Evolutionary conservation across 139 green algal genomes (phyloP).

Genomic region (Coccomyxa sp.): DNA sequence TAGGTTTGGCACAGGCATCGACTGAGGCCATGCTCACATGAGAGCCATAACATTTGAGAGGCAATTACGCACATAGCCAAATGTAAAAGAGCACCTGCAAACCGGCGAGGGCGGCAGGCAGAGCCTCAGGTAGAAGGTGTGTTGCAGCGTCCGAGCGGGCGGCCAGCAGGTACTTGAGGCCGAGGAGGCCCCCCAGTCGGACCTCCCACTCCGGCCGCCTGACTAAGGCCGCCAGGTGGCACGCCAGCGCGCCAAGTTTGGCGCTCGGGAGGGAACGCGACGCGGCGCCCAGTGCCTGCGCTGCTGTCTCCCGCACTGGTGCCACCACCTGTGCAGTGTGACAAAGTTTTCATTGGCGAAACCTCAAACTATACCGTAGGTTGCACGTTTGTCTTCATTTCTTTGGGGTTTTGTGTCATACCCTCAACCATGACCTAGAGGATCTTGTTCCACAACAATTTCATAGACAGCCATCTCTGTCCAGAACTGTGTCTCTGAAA

Average conservation of each 20-base stretch:
- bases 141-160: conserved; percentile 34
- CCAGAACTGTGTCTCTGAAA: no score
- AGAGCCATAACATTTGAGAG: no score
- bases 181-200: conserved; percentile 72
- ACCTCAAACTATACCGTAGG: no score
- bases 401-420: neutral
- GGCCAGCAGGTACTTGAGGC: conserved; percentile 89
- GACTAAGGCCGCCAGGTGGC: conserved; percentile 56
- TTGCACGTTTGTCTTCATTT: no score
- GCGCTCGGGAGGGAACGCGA: conserved; percentile 28
- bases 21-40: no score
- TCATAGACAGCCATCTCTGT: no score
- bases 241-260: conserved; percentile 42
- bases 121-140: conserved; percentile 49
- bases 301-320: conserved; percentile 89
- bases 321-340: conserved; percentile 63
- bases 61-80: no score
- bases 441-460: no score
- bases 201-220: conserved; percentile 46
- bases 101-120: conserved; percentile 53
- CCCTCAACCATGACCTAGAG: neutral
- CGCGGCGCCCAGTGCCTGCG: conserved; percentile 83
- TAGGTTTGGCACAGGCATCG: no score
- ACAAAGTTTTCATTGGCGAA: no score
- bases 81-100: conserved; percentile 34